Base-by-base conservation (phyloP, 306 rosid species). In the Mucuna pruriens region DNA sequence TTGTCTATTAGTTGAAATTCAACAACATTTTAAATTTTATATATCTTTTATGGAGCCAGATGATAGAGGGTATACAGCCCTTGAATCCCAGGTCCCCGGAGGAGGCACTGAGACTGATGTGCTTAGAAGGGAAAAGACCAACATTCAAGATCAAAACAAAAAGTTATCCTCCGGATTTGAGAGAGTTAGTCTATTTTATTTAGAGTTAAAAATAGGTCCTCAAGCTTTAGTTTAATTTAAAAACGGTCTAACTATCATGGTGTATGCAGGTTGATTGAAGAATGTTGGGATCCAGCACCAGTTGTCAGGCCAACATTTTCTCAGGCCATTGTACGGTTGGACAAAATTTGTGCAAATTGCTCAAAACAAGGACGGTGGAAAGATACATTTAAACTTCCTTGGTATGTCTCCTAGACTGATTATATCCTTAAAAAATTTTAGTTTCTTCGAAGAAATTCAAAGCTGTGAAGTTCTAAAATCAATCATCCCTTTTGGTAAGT, bases 311-410 rank as follows among this genome's bases (percentile, higher is more conserved):
- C 99, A 61, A 91, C 94, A 60, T 96, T 96, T 88, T 90, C 91
- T 4, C 94, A 92, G 86, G 82, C 90, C 49, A 94, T 96, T 68
- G 88, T 86, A 42, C 87, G 98, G 83, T 85, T 96, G 91, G 89
- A 92, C 80, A 96, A 62, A 90, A 96, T 96, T 87, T 91, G 89
- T 78, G 82, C 90, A 66, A 90, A 84, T 85, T 87, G 97, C 94
- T 85, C 99, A 51, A 96, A 94, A 80, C 99, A 94, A 84, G 99
- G 97, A 65, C 87, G 97, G 97, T 94, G 98, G 99, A 96, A 96
- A 86, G 99, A 94, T 83, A 89, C 99, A 12, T 96, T 96, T 80
- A 96, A 90, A 85, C 97, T 96, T 86, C 99, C 95, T 25, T 96
- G 99, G 99, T 96, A 91, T 75, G 89, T 78, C 52, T 85, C 83